Percentiles rank a stretch among this genome's conserved stretches.
phyloP scores from a whole-genome alignment of 768 basidiomycete genomes.

The Agrocybe pediades region DNA sequence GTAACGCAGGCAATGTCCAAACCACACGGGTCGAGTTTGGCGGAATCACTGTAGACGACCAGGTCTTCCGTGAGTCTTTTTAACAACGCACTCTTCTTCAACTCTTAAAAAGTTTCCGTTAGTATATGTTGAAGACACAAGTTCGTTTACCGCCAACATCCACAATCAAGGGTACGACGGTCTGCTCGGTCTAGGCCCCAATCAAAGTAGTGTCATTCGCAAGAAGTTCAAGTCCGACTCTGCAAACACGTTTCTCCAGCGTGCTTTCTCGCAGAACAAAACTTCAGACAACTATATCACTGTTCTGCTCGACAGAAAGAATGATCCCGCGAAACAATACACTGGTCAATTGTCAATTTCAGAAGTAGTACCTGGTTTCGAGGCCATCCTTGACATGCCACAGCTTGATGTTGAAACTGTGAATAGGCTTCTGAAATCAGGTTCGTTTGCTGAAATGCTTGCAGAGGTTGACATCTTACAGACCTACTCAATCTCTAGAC shows the following conservation, averaged over 20 bases:
- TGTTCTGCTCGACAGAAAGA: conserved; percentile 62
- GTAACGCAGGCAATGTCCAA: conserved; percentile 53
- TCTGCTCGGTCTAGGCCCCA: conserved; percentile 79
- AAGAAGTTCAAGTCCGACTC: conserved; percentile 47
- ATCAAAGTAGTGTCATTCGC: conserved; percentile 64
- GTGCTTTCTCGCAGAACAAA: conserved; percentile 62
- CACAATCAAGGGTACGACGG: conserved; percentile 66
- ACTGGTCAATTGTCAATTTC: conserved; percentile 72
- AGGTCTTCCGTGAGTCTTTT: conserved; percentile 63
- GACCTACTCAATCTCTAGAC: conserved; percentile 36
- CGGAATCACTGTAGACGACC: conserved; percentile 57
- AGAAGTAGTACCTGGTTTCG: conserved; percentile 62
- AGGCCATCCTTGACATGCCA: conserved; percentile 61
- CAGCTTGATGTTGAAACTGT: conserved; percentile 69
- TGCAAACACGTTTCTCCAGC: conserved; percentile 63
- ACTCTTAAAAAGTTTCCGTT: too few relatives aligned
- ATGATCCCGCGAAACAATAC: conserved; percentile 50
- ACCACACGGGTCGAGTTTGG: conserved; percentile 55
- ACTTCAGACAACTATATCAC: conserved; percentile 67
- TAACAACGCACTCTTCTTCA: conserved; percentile 2
- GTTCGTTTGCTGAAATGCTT: conserved; percentile 19
- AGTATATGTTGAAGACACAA: conserved; percentile 67
- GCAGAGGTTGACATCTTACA: background rate
- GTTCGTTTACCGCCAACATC: conserved; percentile 64
- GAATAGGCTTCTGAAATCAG: conserved; percentile 52